Base-by-base conservation (phyloP, 2,329 filamentous ascomycete genomes). In the Pseudocercospora pini-densiflorae region DNA sequence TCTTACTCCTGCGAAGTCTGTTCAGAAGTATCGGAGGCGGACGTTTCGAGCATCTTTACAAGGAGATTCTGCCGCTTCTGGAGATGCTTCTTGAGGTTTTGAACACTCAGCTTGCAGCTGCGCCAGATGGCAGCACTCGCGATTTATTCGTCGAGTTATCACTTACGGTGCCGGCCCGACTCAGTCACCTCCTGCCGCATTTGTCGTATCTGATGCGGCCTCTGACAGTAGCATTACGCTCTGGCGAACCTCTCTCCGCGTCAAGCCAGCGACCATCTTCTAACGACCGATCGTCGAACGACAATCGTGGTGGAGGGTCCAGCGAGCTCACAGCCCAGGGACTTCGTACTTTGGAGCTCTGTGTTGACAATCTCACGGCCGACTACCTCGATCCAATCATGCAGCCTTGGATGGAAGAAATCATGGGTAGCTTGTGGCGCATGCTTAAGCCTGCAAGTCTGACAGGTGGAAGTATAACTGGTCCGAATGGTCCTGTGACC, bases 301-400 rank as follows among this genome's bases (percentile, higher is more conserved):
- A 71, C 59, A 67, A 63, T 19, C 64, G 69, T 36, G 72, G 68
- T 31, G 64, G 68, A 61, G 73, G 71, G 10, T 71, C 69, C 0
- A 71, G 71, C 23, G 95, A 99, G 71, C 86, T 99, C 45, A 94
- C 99, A 19, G 94, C 94, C 0, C 96, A 99, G 78, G 95, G 95
- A 0, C 84, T 99, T 6, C 86, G 96, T 29, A 99, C 95, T 0
- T 83, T 99, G 5, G 95, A 99, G 76, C 87, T 99, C 1, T 99
- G 95, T 75, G 95, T 99, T 19, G 95, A 99, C 70, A 99, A 99
- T 73, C 86, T 99, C 0, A 99, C 96, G 0, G 94, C 95, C 0
- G 95, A 99, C 75, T 99, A 99, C 76, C 83, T 99, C 14, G 95
- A 99, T 73, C 96, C 95, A 0, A 98, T 99, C 74, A 99, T 99